phyloP scores from a whole-genome alignment of 2,329 filamentous ascomycete genomes.

The Diaporthe helianthi region DNA sequence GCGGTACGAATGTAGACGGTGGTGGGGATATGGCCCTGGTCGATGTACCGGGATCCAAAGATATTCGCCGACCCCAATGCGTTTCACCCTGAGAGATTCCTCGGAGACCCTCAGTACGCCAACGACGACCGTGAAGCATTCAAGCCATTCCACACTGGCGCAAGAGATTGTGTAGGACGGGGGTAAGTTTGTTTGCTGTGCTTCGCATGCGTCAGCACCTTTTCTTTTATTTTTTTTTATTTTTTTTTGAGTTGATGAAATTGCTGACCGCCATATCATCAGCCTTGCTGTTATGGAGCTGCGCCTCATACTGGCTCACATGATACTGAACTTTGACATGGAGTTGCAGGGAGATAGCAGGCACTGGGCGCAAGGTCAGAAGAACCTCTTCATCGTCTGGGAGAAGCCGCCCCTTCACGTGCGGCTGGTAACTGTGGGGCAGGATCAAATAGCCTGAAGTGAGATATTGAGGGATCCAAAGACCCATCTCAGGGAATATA shows the following conservation, averaged over 20 bases:
- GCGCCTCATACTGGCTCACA: conserved; percentile 53
- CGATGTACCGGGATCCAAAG: conserved; percentile 8
- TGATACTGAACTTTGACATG: conserved; percentile 59
- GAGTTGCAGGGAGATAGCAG: conserved; percentile 45
- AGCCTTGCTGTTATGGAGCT: conserved; percentile 59
- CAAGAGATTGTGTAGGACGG: conserved; percentile 57
- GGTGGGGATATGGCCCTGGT: conserved; percentile 3
- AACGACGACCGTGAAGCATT: conserved; percentile 51
- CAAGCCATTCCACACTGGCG: conserved; percentile 56
- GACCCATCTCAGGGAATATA: background rate
- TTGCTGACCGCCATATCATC: background rate
- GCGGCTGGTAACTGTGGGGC: conserved; percentile 43
- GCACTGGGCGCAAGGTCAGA: conserved; percentile 48
- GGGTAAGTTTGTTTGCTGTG: conserved; percentile 48
- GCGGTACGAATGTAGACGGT: background rate
- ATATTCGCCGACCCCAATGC: background rate
- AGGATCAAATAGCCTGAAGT: background rate
- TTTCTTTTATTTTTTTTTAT: rapidly evolving
- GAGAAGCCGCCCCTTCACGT: conserved; percentile 47
- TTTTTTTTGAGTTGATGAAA: rapidly evolving
- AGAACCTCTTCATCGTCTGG: conserved; percentile 48
- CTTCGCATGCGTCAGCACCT: no score
- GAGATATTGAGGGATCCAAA: background rate
- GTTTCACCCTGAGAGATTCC: conserved; percentile 58
- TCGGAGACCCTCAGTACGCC: conserved; percentile 47